Conservation (phyloP, 495 filamentous ascomycete genomes). For the Bombardia bombarda region DNA sequence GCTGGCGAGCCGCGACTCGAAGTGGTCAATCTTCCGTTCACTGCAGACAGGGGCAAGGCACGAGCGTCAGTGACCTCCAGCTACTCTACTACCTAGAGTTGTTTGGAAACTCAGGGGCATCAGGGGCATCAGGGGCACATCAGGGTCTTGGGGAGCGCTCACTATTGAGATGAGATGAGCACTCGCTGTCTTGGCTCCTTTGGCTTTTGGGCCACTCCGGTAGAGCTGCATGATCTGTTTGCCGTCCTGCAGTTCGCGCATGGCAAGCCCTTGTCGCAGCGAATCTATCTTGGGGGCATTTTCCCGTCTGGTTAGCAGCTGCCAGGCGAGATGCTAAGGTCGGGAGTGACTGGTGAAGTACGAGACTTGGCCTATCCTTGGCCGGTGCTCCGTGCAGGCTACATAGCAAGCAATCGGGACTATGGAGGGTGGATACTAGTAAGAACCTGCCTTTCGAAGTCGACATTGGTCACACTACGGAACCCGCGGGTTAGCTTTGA, state of each 20-base stretch:
- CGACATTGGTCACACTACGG: conserved; percentile 28
- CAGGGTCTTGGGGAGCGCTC: too few species aligned
- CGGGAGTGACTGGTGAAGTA: too few species aligned
- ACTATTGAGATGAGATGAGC: conserved; percentile 65
- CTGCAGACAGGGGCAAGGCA: too few species aligned
- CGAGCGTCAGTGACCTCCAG: too few species aligned
- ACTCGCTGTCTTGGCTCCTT: conserved; percentile 54
- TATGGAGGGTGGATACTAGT: neutral
- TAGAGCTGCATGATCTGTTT: conserved; percentile 47
- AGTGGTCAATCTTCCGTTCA: conserved; percentile 61
- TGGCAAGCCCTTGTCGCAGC: conserved; percentile 59
- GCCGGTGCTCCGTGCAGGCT: too few species aligned
- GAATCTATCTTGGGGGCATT: conserved; percentile 38
- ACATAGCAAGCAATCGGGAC: too few species aligned
- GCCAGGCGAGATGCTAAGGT: too few species aligned
- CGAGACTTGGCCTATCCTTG: too few species aligned
- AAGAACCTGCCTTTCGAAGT: conserved; percentile 18
- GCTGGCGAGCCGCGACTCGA: conserved; percentile 52
- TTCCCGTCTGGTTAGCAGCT: neutral
- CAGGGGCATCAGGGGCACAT: too few species aligned
- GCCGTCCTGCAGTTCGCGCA: conserved; percentile 60
- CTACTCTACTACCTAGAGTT: too few species aligned
- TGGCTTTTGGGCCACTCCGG: conserved; percentile 50
- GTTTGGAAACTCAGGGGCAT: too few species aligned
- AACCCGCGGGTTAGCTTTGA: conserved; percentile 8